These are phyloP conservation scores for Trebouxia sp. DNA, from an alignment of 139 green algal species.

Conservation along the genomic window DNA sequence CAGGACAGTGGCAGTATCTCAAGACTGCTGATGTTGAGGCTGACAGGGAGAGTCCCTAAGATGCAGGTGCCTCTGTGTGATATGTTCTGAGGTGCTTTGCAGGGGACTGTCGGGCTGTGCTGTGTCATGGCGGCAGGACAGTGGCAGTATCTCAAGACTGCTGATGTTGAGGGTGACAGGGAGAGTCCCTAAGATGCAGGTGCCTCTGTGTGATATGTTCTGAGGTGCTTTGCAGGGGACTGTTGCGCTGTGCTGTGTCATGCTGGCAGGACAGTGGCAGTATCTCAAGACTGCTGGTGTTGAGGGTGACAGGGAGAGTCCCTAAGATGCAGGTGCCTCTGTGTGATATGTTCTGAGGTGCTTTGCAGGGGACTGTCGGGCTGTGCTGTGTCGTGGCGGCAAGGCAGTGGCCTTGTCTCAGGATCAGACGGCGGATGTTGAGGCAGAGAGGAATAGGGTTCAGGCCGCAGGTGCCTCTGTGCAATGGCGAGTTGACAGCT, in stretches of 20 bases:
- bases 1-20: conserved; percentile 64
- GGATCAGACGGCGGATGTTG: conserved; percentile 80
- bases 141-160: conserved; percentile 78
- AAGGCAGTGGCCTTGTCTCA: conserved; percentile 64
- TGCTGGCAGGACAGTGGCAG: conserved; percentile 52
- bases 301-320: conserved; percentile 35
- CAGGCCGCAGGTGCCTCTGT: conserved; percentile 57
- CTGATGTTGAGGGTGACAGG: conserved; percentile 68
- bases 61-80: conserved; percentile 51
- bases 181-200: conserved; percentile 59
- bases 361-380: conserved; percentile 81
- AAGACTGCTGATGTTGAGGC: conserved; percentile 70
- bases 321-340: conserved; percentile 54
- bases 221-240: conserved; percentile 69
- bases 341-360: too few relatives aligned
- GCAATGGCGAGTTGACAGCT: conserved; percentile 49
- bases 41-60: conserved; percentile 72
- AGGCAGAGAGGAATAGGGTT: conserved; percentile 75
- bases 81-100: too few relatives aligned
- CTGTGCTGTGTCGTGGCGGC: conserved; percentile 71
- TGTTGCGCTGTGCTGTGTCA: conserved; percentile 83
- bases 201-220: conserved; percentile 46
- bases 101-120: conserved; percentile 85
- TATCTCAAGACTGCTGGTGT: conserved; percentile 76
- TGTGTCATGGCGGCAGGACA: conserved; percentile 61